Evolutionary conservation across 305 asterid genomes (phyloP), one percentile per base, ranked within the genome.

Genomic region (Galium porrigens): DNA sequence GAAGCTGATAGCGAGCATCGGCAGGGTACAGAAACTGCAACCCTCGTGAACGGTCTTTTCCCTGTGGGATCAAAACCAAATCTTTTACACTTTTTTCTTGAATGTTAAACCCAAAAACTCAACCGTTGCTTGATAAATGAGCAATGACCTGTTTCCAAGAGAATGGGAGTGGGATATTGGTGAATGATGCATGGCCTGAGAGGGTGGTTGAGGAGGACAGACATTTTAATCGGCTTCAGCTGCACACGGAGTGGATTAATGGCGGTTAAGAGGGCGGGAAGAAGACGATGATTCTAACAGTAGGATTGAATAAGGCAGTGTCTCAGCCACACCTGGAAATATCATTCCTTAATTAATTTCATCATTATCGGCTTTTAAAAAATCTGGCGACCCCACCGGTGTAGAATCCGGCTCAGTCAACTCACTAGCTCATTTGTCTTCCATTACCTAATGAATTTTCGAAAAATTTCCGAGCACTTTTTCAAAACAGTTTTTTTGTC

Each of bases 1-100:
- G 83, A 32, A 25, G 87, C 77, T 29, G 82, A 58, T 12, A 81
- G 76, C 32, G 85, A 77, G 69, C 92, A 84, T 37, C 69, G 80
- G 80, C 86, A 76, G 59, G 78, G 56, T 36, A 72, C 71, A 27
- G 68, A 41, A 59, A 71, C 27, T 49, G 72, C 69, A 44, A 71
- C 78, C 66, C 65, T 71, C 69, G 67, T 67, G 55, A 68, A 57
- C 68, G 68, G 65, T 62, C 64, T 64, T 64, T 71, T 84, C 66
- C 84, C 83, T 83, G 85, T 15, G 37, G 42, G 20, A 25, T 49
- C 52, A 65, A 65, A 30, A 10, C 32, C 3, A 44, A 14, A 10
- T 30, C 15, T 0, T 48, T 32, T 33, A 49, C 42, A 29, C 2
- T 36, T 68, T 48, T 48, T 44, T 8, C 5, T 32, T 39, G 5